phyloP scores from a whole-genome alignment of 2,329 filamentous ascomycete genomes.

The Didymella pinodella region DNA sequence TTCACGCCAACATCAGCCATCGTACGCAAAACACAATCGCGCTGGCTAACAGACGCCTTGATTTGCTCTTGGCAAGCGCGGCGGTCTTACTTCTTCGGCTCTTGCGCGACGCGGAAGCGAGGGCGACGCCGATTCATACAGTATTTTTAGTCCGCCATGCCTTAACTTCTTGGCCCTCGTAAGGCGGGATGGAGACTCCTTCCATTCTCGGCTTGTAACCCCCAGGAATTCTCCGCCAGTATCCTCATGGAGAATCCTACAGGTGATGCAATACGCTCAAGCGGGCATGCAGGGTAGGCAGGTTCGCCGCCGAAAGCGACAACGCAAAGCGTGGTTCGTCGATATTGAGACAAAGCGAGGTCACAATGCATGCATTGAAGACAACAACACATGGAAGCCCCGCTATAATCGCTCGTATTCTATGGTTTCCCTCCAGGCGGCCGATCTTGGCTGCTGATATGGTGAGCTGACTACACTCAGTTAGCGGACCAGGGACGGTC shows the following conservation, averaged over 20 bases:
- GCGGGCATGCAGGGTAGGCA: neutral
- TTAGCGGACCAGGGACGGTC: conserved; percentile 20
- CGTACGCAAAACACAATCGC: conserved; percentile 5
- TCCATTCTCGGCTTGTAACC: conserved; percentile 5
- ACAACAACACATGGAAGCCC: conserved; percentile 15
- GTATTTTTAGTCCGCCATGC: conserved; percentile 27
- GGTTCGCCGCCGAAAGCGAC: neutral
- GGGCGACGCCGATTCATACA: conserved; percentile 15
- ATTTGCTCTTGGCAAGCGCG: conserved; percentile 18
- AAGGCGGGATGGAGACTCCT: conserved; percentile 6
- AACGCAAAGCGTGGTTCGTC: neutral
- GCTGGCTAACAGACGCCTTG: conserved; percentile 14
- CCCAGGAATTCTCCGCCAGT: conserved; percentile 12
- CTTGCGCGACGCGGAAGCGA: conserved; percentile 20
- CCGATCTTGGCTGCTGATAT: conserved; percentile 34
- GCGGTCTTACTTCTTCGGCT: conserved; percentile 25
- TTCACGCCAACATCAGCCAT: conserved; percentile 13
- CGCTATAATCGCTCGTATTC: conserved; percentile 28
- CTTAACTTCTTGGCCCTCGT: conserved; percentile 25
- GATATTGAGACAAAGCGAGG: neutral
- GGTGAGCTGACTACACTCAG: conserved; percentile 23
- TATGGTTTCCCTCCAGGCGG: conserved; percentile 22
- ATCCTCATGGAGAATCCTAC: neutral
- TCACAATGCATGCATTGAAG: conserved; percentile 9
- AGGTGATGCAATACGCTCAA: neutral